Base-by-base conservation (phyloP, 164 flowering plant genomes). In the Tetrastigma voinierianum region DNA sequence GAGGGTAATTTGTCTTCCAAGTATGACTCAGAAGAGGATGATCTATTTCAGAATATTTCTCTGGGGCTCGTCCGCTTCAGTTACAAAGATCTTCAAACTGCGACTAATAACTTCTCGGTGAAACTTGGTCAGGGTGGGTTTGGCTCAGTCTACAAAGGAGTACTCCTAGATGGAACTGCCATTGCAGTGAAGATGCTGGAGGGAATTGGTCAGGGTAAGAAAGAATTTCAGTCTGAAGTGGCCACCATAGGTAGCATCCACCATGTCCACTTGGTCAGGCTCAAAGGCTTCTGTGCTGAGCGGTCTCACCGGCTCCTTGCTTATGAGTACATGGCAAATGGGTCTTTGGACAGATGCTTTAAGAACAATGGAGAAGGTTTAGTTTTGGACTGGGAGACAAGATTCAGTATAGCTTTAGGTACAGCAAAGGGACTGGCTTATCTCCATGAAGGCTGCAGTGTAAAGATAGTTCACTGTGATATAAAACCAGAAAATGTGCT, bases 401-500 rank as follows among this genome's bases (percentile, higher is more conserved):
- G 73, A n/a, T 63, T 3, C 19, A 23, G 55, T 4, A 70, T 70
- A 8, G 68, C 68, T 2, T 16, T 70, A 13, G 68, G 62, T 1
- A 70, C 68, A 5, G 73, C 73, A 3, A 70, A 56, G 23, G 73
- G 73, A 18, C 52, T 70, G 13, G 73, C 73, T 16, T 70, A 70
- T 49, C 61, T 70, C 5, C 73, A 70, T 43, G 73, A 70, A 24
- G 68, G 56, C 6, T 70, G 73, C 56, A 61, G 54, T n/a, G 61
- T 6, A 9, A 32, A 43, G 17, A 44, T 61, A 43, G 44, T 61
- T 16, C 65, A 61, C 51, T 61, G 65, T 56, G 73, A 70, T 24
- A 64, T 70, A 44, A 70, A 70, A 49, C 73, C 73, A 4, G 68
- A 70, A 32, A 70, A 70, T 56, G 68, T 70, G 18, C 68, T 70